These are phyloP conservation scores for Saccharomycopsis synnaedendra DNA, from an alignment of 805 yeast genomes.

Conservation along the genomic window DNA sequence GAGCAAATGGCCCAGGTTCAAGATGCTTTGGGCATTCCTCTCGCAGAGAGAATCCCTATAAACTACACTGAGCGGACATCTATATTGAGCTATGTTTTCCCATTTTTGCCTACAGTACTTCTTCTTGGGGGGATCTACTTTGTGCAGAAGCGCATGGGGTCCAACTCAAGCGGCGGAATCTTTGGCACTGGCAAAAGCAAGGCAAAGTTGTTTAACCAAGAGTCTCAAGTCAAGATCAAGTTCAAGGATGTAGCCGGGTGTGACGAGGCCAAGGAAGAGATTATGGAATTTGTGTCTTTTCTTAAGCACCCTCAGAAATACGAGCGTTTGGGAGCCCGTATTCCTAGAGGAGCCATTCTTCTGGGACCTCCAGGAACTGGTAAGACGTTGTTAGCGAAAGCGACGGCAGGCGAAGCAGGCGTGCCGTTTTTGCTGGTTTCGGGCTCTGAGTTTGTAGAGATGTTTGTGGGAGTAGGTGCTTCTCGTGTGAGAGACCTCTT, in stretches of 20 bases:
- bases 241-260: conserved; percentile 97
- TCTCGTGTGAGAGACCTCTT: conserved; percentile 94
- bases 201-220: conserved; percentile 86
- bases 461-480: conserved; percentile 99
- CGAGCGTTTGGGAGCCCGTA: conserved; percentile 90
- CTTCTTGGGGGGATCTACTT: conserved; percentile 63
- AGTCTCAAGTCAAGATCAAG: conserved; percentile 77
- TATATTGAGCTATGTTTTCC: conserved; percentile 48
- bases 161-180: conserved; percentile 58
- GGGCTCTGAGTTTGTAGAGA: conserved; percentile 96
- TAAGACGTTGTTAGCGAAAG: conserved; percentile 92
- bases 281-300: conserved; percentile 94
- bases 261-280: conserved; percentile 93
- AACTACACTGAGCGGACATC: conserved; percentile 60
- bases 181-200: conserved; percentile 81
- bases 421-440: conserved; percentile 94
- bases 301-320: conserved; percentile 83
- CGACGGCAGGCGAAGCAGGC: conserved; percentile 98
- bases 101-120: conserved; percentile 70
- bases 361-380: conserved; percentile 99
- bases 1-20: conserved; percentile 69
- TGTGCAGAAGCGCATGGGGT: conserved; percentile 31
- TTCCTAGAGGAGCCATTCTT: conserved; percentile 95
- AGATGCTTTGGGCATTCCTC: conserved; percentile 54
- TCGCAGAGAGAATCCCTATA: conserved; percentile 67